These are phyloP conservation scores for Amanita exitialis DNA, from an alignment of 768 basidiomycete species.

Conservation along the genomic window DNA sequence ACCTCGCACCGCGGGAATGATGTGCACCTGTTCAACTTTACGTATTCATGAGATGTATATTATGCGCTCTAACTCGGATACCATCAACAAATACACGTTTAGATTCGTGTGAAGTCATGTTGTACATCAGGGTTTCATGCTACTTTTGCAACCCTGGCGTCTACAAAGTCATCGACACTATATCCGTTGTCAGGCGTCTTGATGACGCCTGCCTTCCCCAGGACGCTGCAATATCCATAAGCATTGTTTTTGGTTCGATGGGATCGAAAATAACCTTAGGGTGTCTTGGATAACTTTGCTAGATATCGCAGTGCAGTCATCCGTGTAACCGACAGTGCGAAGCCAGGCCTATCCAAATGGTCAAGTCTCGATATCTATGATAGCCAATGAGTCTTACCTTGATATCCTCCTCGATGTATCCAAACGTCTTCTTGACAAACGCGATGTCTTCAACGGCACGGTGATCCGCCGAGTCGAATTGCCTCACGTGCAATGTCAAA, in stretches of 20 bases:
- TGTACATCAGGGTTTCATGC: slow-evolving; percentile 16
- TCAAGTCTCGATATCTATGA: background rate
- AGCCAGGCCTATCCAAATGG: slow-evolving; percentile 61
- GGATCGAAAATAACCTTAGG: slow-evolving; percentile 38
- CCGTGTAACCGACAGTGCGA: slow-evolving; percentile 65
- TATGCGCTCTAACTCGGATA: background rate
- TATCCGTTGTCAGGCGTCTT: slow-evolving; percentile 45
- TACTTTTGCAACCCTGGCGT: slow-evolving; percentile 40
- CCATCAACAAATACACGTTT: background rate
- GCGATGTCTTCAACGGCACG: slow-evolving; percentile 52
- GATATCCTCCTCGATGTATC: slow-evolving; percentile 77
- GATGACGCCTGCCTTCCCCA: slow-evolving; percentile 72
- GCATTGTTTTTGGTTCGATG: slow-evolving; percentile 1
- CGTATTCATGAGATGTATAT: background rate
- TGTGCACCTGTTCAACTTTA: background rate
- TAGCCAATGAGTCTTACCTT: slow-evolving; percentile 29
- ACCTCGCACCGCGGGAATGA: slow-evolving; percentile 13
- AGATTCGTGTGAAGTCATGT: background rate
- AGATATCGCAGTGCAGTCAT: slow-evolving; percentile 54
- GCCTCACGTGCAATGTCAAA: slow-evolving; percentile 55
- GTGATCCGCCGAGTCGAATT: slow-evolving; percentile 52
- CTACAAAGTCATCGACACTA: slow-evolving; percentile 46
- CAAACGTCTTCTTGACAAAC: slow-evolving; percentile 72
- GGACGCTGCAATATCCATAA: slow-evolving; percentile 33
- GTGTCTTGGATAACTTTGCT: slow-evolving; percentile 60